These are phyloP conservation scores for Rhazya stricta DNA, from an alignment of 257 asterid genomes.

Conservation along the genomic window DNA sequence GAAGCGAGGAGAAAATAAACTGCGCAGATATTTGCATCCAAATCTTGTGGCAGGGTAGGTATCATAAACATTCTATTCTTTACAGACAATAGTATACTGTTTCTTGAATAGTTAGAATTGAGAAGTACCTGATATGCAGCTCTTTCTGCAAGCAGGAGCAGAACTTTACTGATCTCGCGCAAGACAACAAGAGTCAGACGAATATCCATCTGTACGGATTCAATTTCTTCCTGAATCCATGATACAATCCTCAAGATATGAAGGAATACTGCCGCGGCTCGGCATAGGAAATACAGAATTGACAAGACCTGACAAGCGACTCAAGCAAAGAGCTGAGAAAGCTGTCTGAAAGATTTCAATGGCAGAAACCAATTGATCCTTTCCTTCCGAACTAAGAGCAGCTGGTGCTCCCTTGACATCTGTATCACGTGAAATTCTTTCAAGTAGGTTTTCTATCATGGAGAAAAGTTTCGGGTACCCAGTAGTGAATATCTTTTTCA, in stretches of 20 bases:
- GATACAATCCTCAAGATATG: slow-evolving; percentile 62
- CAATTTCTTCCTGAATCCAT: slow-evolving; percentile 87
- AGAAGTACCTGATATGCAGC: slow-evolving; percentile 72
- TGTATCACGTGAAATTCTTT: slow-evolving; percentile 95
- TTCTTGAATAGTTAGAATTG: slow-evolving; percentile 1
- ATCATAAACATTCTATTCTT: neutral
- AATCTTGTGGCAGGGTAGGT: neutral
- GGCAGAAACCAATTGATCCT: slow-evolving; percentile 73
- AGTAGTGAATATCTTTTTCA: slow-evolving; percentile 79
- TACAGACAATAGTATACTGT: neutral
- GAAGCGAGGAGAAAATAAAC: too few relatives aligned
- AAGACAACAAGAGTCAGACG: slow-evolving; percentile 83
- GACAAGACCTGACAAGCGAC: slow-evolving; percentile 78
- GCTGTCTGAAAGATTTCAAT: slow-evolving; percentile 75
- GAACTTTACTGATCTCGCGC: slow-evolving; percentile 76
- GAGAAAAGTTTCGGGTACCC: slow-evolving; percentile 93
- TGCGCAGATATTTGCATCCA: neutral
- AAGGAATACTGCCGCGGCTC: slow-evolving; percentile 82
- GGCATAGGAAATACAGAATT: slow-evolving; percentile 82
- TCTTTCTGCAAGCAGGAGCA: slow-evolving; percentile 76
- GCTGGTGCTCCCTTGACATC: slow-evolving; percentile 97
- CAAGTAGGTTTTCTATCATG: slow-evolving; percentile 76
- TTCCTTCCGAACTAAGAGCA: slow-evolving; percentile 78
- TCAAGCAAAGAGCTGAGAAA: slow-evolving; percentile 66
- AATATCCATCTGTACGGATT: slow-evolving; percentile 84